Evolutionary conservation across 345 rosid genomes (phyloP).

Genomic region (Citrus unshiu): DNA sequence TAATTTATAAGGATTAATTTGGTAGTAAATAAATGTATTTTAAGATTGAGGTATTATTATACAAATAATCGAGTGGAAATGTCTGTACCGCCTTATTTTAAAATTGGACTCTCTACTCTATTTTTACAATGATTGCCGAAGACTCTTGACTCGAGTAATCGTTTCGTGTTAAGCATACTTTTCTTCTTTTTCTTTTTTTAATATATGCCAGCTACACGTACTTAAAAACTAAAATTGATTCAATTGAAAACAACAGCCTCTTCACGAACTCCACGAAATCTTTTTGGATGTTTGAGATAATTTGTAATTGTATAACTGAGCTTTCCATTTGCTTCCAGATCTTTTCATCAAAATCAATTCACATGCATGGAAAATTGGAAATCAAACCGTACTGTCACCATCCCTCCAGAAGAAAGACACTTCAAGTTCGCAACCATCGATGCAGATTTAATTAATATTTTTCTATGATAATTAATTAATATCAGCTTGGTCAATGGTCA

Average conservation of each 20-base stretch:
- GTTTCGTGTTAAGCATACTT: not conserved
- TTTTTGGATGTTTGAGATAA: not conserved
- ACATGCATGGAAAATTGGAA: not conserved
- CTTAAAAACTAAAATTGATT: not conserved
- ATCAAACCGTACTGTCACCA: not conserved
- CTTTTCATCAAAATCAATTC: not conserved
- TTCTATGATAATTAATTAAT: not conserved
- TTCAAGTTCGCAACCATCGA: not conserved
- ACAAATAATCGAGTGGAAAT: no score
- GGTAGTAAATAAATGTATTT: no score
- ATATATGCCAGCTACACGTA: not conserved
- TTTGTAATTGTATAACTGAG: not conserved
- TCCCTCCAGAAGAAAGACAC: not conserved
- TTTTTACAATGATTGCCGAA: no score
- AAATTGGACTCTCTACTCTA: no score
- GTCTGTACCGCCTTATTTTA: no score
- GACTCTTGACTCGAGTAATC: not conserved
- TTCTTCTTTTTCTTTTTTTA: no score
- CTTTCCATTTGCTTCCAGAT: not conserved
- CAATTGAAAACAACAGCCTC: not conserved
- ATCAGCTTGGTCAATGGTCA: not conserved
- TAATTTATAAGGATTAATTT: no score
- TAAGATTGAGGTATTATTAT: no score
- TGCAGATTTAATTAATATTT: not conserved
- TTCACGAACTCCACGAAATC: not conserved